Evolutionary conservation across 345 rosid genomes (phyloP), one percentile per base, ranked within the genome.

Genomic region (Limnanthes douglasii): DNA sequence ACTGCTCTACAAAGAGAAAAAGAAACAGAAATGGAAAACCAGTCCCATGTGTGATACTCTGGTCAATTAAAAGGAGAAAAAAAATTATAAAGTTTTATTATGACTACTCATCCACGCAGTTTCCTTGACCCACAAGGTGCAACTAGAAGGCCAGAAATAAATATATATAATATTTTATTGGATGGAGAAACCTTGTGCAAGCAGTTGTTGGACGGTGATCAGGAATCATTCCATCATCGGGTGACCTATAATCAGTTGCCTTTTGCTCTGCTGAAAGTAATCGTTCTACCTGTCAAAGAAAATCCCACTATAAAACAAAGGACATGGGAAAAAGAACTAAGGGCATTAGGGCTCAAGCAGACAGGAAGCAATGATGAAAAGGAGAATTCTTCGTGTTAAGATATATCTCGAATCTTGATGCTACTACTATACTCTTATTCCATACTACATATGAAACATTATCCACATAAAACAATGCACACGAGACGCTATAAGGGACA

Each of bases 131-230:
- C n/a, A n/a, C n/a, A n/a, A n/a, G n/a, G n/a, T n/a, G n/a, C n/a
- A n/a, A n/a, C n/a, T 2, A 49, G 25, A 19, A 13, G 5, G 18
- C 35, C 11, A 8, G 9, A 28, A 5, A 10, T 18, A 31, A 11
- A 13, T 7, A n/a, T n/a, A n/a, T n/a, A n/a, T n/a, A n/a, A n/a
- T n/a, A n/a, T n/a, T n/a, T n/a, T n/a, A n/a, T n/a, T n/a, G n/a
- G 53, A 34, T 19, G 43, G 30, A 60, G 50, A 31, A 74, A 85
- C 99, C 88, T 81, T 35, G 69, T 75, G 69, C 99, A 92, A 34
- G 96, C 96, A 71, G 31, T 85, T 45, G 99, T 92, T 51, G 99
- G 86, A 34, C 94, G 94, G 73, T 90, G 93, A 58, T 85, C 96
- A 49, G 85, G 79, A 60, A 64, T 72, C 40, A 80, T 67, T 53